A percentile compares a stretch with the other conserved stretches of the same genome.
Evolutionary conservation across 2,329 filamentous ascomycete genomes (phyloP).

Genomic region (Bimuria novae-zelandiae): DNA sequence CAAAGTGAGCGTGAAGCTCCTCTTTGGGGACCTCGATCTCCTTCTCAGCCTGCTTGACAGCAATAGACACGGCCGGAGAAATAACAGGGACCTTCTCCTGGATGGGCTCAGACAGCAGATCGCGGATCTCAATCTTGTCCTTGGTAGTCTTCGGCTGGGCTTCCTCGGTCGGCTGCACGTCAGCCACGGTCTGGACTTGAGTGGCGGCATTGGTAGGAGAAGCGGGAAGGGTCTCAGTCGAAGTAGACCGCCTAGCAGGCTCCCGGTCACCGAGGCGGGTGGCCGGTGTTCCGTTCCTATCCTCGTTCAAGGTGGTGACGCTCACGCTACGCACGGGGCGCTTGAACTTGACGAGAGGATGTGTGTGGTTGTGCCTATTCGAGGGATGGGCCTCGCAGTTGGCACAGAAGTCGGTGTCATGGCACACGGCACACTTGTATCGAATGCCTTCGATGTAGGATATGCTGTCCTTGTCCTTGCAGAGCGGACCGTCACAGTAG

Average conservation of each 20-base stretch:
- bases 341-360: slow-evolving; percentile 96
- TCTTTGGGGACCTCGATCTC: slow-evolving; percentile 19
- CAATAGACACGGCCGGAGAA: slow-evolving; percentile 19
- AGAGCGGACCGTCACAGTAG: slow-evolving; percentile 93
- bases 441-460: slow-evolving; percentile 78
- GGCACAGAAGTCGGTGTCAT: slow-evolving; percentile 93
- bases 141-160: slow-evolving; percentile 41
- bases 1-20: slow-evolving; percentile 68
- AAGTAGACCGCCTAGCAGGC: slow-evolving; percentile 48
- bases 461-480: slow-evolving; percentile 61
- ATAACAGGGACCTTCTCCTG: slow-evolving; percentile 39
- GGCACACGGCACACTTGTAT: slow-evolving; percentile 96
- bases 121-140: slow-evolving; percentile 49
- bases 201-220: slow-evolving; percentile 58
- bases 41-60: slow-evolving; percentile 11
- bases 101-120: slow-evolving; percentile 40
- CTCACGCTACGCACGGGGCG: slow-evolving; percentile 86
- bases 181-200: slow-evolving; percentile 66
- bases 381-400: slow-evolving; percentile 86
- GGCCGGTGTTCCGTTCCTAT: slow-evolving; percentile 67
- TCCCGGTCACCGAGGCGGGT: slow-evolving; percentile 73
- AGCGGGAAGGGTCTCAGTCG: slow-evolving; percentile 55
- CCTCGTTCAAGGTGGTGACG: slow-evolving; percentile 82
- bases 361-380: slow-evolving; percentile 90
- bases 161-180: slow-evolving; percentile 63